Conservation (phyloP, 2,329 filamentous ascomycete species). For the Aspergillus ustus region DNA sequence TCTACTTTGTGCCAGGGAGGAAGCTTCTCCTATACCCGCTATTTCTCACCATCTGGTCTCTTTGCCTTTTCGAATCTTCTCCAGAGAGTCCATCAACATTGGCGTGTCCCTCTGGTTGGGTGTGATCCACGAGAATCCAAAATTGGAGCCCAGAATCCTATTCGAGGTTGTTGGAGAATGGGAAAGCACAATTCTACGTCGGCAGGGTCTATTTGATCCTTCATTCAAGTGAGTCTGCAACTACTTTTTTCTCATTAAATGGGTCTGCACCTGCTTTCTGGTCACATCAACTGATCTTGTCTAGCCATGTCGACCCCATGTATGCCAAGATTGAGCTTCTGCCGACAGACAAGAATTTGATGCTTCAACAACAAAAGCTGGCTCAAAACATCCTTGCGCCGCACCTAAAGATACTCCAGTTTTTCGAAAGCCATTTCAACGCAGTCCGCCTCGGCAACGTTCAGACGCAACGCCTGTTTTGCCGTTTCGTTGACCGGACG, state of each 20-base stretch:
- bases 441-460: slow-evolving; percentile 83
- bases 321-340: slow-evolving; percentile 90
- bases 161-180: slow-evolving; percentile 88
- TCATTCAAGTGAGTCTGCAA: slow-evolving; percentile 61
- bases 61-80: slow-evolving; percentile 92
- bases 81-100: slow-evolving; percentile 92
- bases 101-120: slow-evolving; percentile 96
- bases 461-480: slow-evolving; percentile 80
- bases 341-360: slow-evolving; percentile 77
- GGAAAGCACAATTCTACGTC: slow-evolving; percentile 79
- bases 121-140: slow-evolving; percentile 93
- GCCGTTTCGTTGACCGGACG: slow-evolving; percentile 78
- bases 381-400: slow-evolving; percentile 85
- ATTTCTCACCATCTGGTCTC: slow-evolving; percentile 86
- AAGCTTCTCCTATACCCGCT: slow-evolving; percentile 67
- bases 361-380: slow-evolving; percentile 75
- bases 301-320: slow-evolving; percentile 80
- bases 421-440: slow-evolving; percentile 93
- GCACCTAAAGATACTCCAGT: slow-evolving; percentile 83
- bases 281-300: background rate
- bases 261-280: too few species aligned
- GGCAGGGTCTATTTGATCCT: slow-evolving; percentile 79
- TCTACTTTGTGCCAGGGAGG: slow-evolving; percentile 77
- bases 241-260: background rate
- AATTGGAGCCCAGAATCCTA: slow-evolving; percentile 82